Base-by-base conservation (phyloP, 371 early-diverging fungal genomes). In the Mucor velutinosus region DNA sequence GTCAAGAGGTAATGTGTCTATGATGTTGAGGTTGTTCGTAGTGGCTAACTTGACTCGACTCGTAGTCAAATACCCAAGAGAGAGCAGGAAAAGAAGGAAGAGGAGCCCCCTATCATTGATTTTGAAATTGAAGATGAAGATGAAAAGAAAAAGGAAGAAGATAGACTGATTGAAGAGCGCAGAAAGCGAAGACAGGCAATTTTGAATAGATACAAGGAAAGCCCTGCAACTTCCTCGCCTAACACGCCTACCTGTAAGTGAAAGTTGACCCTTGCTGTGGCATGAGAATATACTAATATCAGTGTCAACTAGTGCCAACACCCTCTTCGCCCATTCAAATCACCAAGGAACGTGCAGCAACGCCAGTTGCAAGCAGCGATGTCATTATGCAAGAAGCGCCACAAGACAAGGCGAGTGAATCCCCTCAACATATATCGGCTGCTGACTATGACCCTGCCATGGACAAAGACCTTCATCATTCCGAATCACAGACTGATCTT, bases 121-220 rank as follows among this genome's bases (percentile, higher is more conserved):
- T 67, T 81, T 43, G 82, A 84, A 14, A 72, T 84, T 64, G 72
- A 74, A 64, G 77, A 82, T 35, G 86, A 86, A 51, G 85, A 86
- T n/a, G 85, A 87, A 57, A 77, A 75, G 29, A 58, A 80, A 58
- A 64, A 73, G 29, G 88, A 91, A 56, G 92, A 93, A 65, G 86
- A 92, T 64, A 75, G 82, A 53, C 63, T 91, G 57, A 91, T 94
- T 66, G 94, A 94, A 75, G 92, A 93, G 78, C 85, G 95, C 11
- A 82, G 94, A 37, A 84, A 83, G 65, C 78, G 90, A 41, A 85
- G 94, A 62, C 81, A 81, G 60, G 90, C 85, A 17, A 92, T 95
- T 55, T 61, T 95, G 45, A 79, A 81, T 53, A 85, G 89, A 71
- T 81, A 90, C 67, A 84, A 87, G 67, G 65, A 74, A 30, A 76